Percentiles rank a stretch among this genome's conserved stretches.
Evolutionary conservation across 805 yeast species (phyloP).

Genomic region (Metschnikowia kunwiensis): DNA sequence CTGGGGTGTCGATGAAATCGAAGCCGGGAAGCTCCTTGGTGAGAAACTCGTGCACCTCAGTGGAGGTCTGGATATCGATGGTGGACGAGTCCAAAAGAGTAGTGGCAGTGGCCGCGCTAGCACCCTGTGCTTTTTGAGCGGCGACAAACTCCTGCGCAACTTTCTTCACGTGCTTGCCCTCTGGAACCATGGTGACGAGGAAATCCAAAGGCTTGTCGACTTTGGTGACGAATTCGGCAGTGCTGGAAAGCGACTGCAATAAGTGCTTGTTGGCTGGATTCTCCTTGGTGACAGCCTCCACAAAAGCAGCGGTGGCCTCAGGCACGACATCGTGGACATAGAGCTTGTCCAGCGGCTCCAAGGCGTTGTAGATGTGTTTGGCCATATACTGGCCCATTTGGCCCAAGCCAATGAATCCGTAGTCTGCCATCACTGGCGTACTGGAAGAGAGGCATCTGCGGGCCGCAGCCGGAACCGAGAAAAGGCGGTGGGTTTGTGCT

Average conservation of each 20-base stretch:
- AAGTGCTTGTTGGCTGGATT: slow-evolving; percentile 23
- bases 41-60: slow-evolving; percentile 36
- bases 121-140: slow-evolving; percentile 20
- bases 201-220: slow-evolving; percentile 37
- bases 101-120: slow-evolving; percentile 15
- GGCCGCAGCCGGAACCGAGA: not conserved
- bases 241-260: slow-evolving; percentile 20
- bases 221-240: slow-evolving; percentile 27
- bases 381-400: slow-evolving; percentile 60
- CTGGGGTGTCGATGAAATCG: slow-evolving; percentile 54
- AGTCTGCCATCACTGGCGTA: slow-evolving; percentile 19
- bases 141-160: slow-evolving; percentile 39
- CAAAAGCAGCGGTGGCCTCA: slow-evolving; percentile 25
- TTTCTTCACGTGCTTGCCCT: slow-evolving; percentile 46
- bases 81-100: slow-evolving; percentile 51
- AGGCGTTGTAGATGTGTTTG: slow-evolving; percentile 41
- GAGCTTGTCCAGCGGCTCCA: slow-evolving; percentile 37
- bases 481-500: not conserved
- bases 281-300: slow-evolving; percentile 21
- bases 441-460: slow-evolving; percentile 10
- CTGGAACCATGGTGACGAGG: slow-evolving; percentile 54
- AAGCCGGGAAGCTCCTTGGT: slow-evolving; percentile 29
- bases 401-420: slow-evolving; percentile 57
- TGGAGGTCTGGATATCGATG: slow-evolving; percentile 48
- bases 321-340: slow-evolving; percentile 44